Conservation (phyloP, 495 filamentous ascomycete genomes). For the Penicillium crystallinum region DNA sequence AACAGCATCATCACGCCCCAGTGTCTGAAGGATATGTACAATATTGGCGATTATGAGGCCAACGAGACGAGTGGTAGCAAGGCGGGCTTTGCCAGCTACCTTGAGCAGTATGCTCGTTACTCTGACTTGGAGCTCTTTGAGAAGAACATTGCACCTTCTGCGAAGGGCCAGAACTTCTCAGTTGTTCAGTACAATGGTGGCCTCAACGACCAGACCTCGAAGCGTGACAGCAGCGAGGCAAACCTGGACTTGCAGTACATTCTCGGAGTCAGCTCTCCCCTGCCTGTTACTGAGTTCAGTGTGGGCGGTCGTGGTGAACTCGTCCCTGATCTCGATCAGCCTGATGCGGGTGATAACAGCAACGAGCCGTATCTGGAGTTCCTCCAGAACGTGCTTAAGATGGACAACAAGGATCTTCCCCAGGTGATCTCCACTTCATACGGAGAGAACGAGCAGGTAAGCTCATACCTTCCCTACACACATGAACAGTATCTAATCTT, state of each 20-base stretch:
- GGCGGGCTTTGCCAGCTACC: slow-evolving; percentile 62
- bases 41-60: slow-evolving; percentile 49
- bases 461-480: neutral
- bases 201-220: slow-evolving; percentile 46
- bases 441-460: slow-evolving; percentile 66
- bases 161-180: slow-evolving; percentile 57
- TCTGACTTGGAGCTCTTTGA: slow-evolving; percentile 55
- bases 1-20: slow-evolving; percentile 49
- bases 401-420: slow-evolving; percentile 53
- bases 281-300: slow-evolving; percentile 61
- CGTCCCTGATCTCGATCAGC: slow-evolving; percentile 57
- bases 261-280: slow-evolving; percentile 51
- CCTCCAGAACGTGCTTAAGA: slow-evolving; percentile 54
- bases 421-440: slow-evolving; percentile 76
- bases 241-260: slow-evolving; percentile 75
- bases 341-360: slow-evolving; percentile 45
- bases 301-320: slow-evolving; percentile 60
- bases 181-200: slow-evolving; percentile 56
- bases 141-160: slow-evolving; percentile 46
- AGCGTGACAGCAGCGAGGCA: slow-evolving; percentile 54
- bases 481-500: neutral
- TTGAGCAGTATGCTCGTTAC: slow-evolving; percentile 62
- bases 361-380: slow-evolving; percentile 78
- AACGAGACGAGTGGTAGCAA: slow-evolving; percentile 33
- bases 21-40: slow-evolving; percentile 59